These are phyloP conservation scores for Noccaea bulbosa DNA, from an alignment of 345 rosid species.

Conservation along the genomic window DNA sequence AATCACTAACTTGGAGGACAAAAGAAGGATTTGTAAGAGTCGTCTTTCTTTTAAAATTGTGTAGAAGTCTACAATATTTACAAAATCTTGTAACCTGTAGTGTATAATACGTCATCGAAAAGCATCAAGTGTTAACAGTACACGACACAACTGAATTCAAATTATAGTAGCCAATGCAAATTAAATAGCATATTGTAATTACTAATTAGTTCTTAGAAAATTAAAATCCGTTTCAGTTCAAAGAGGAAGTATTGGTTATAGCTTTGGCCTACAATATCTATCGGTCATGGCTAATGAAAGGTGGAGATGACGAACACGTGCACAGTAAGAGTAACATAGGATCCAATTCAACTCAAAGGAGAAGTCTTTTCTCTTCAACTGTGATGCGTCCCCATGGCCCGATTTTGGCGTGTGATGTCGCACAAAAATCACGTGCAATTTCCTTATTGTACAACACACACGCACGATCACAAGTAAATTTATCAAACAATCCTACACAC, in stretches of 20 bases:
- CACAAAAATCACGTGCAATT: conserved; percentile 40
- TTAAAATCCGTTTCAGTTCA: background rate
- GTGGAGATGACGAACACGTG: conserved; percentile 30
- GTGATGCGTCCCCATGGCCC: conserved; percentile 41
- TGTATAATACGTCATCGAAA: background rate
- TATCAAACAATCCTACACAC: conserved; percentile 25
- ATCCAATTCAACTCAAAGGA: conserved; percentile 41
- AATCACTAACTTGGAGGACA: background rate
- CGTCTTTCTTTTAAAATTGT: background rate
- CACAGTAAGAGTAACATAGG: conserved; percentile 35
- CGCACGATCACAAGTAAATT: conserved; percentile 16
- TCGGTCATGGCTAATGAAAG: conserved; percentile 12
- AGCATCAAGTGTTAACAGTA: background rate
- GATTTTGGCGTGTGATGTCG: conserved; percentile 42
- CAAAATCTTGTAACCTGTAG: background rate
- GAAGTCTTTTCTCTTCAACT: conserved; percentile 41
- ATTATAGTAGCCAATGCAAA: conserved; percentile 2
- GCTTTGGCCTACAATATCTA: background rate
- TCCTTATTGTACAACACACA: conserved; percentile 24
- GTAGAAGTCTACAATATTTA: background rate
- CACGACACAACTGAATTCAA: background rate
- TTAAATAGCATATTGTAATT: background rate
- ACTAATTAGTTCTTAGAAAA: background rate
- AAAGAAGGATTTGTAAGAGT: background rate
- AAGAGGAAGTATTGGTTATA: background rate